phyloP scores from a whole-genome alignment of 2,329 filamentous ascomycete genomes.

The Nigrospora sphaerica region DNA sequence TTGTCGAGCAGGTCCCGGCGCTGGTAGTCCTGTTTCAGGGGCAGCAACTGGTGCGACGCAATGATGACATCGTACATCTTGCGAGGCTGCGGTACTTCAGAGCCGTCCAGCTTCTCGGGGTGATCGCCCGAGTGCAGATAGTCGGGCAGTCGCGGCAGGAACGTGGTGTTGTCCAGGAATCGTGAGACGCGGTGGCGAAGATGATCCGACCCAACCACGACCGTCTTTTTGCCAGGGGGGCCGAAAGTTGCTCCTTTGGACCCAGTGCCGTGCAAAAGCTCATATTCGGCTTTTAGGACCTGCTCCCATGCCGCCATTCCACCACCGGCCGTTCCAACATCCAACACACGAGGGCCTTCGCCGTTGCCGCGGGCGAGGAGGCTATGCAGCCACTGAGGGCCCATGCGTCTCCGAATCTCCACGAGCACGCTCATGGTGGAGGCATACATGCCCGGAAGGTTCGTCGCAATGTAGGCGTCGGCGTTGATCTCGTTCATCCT shows the following conservation, averaged over 20 bases:
- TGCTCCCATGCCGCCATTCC: conserved; percentile 71
- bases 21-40: conserved; percentile 66
- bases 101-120: conserved; percentile 51
- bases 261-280: conserved; percentile 49
- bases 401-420: conserved; percentile 67
- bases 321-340: conserved; percentile 68
- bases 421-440: conserved; percentile 60
- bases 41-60: conserved; percentile 76
- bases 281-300: conserved; percentile 75
- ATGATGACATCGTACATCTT: conserved; percentile 89
- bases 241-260: conserved; percentile 31
- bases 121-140: conserved; percentile 62
- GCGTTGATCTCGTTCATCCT: conserved; percentile 70
- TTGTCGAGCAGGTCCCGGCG: conserved; percentile 78
- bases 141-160: conserved; percentile 86
- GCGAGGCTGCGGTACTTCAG: conserved; percentile 45
- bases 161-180: conserved; percentile 82
- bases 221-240: conserved; percentile 68
- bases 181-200: conserved; percentile 69
- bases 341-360: conserved; percentile 57
- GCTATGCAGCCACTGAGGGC: conserved; percentile 61
- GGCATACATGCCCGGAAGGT: conserved; percentile 66
- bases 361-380: conserved; percentile 52
- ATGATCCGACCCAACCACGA: conserved; percentile 68
- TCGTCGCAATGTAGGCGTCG: conserved; percentile 62